Evolutionary conservation across 148 eudicot species (phyloP), one percentile per base, ranked within the genome.

Genomic region (Heliosperma pusillum): DNA sequence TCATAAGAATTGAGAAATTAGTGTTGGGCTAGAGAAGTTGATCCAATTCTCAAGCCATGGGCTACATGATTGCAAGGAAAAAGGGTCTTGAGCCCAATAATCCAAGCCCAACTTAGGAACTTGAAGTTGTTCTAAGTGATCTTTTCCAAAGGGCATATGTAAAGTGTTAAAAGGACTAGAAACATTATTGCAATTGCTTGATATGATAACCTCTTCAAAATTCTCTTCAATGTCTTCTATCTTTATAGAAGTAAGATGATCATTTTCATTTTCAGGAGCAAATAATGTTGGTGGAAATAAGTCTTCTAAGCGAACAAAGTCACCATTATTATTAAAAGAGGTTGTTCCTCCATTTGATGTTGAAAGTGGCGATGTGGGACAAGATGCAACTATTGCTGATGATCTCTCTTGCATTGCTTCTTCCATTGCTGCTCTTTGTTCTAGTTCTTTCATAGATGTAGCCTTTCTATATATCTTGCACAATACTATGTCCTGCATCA

Each of bases 401-500:
- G 82, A 70, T 22, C 76, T 86, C 26, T 76, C 79, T 57, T 10
- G 71, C 17, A 42, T 4, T 74, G 68, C 69, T 63, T 81, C 92
- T 79, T 91, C 96, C 80, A 78, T 80, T 60, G 93, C 89, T 58
- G 93, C 96, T 84, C 90, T 86, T 70, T 87, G 88, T 76, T 94
- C 98, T 77, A 94, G 80, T 66, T 85, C 93, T 75, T 90, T 94
- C 81, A 91, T 58, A 12, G 98, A 89, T 20, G 96, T 94, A 55
- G 98, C 98, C 84, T 94, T 94, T 61, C 90, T 87, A 74, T 94
- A 94, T 82, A 94, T 83, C 79, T 94, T 94, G 79, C 98, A 91
- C 80, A 94, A 59, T 70, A 94, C 98, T 74, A 89, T 86, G 74
- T 93, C 97, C 98, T 93, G 87, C 87, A 78, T 67, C 53, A 26